phyloP scores from a whole-genome alignment of 2,329 filamentous ascomycete genomes.

The Fragosphaeria purpurea region DNA sequence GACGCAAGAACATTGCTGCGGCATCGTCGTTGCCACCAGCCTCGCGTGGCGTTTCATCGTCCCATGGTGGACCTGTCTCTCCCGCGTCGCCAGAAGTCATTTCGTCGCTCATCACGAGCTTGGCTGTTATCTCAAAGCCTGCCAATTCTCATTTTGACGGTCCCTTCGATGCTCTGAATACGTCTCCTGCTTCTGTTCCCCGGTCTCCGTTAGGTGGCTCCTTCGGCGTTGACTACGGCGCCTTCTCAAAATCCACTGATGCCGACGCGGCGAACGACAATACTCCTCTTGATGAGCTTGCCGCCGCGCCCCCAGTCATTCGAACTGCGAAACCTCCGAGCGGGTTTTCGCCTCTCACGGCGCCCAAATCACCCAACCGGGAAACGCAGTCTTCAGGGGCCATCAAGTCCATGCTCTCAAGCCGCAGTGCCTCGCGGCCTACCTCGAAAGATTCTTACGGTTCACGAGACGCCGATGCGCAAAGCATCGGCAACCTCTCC shows the following conservation, averaged over 20 bases:
- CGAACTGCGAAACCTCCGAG: conserved; percentile 75
- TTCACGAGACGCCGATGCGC: conserved; percentile 47
- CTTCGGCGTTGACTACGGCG: conserved; percentile 66
- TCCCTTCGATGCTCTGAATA: conserved; percentile 32
- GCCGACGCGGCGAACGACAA: conserved; percentile 38
- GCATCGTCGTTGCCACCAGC: not conserved
- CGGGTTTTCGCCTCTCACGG: conserved; percentile 62
- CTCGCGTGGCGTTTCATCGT: conserved; percentile 8
- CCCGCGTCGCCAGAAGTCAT: conserved; percentile 52
- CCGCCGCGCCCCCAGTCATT: conserved; percentile 60
- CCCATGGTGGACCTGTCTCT: conserved; percentile 9
- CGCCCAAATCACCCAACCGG: conserved; percentile 43
- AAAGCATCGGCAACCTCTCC: conserved; percentile 55
- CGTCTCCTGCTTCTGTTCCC: conserved; percentile 18
- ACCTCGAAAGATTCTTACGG: conserved; percentile 48
- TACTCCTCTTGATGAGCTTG: conserved; percentile 46
- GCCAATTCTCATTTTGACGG: conserved; percentile 61
- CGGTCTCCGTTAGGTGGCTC: conserved; percentile 34
- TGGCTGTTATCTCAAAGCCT: conserved; percentile 58
- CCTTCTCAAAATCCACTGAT: conserved; percentile 43
- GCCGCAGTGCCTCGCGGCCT: conserved; percentile 39
- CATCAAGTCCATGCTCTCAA: conserved; percentile 50
- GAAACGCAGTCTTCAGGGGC: conserved; percentile 32
- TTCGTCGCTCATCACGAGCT: conserved; percentile 57
- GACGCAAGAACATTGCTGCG: conserved; percentile 17